These are phyloP conservation scores for Reutealis trisperma DNA, from an alignment of 345 rosid genomes.

Conservation along the genomic window DNA sequence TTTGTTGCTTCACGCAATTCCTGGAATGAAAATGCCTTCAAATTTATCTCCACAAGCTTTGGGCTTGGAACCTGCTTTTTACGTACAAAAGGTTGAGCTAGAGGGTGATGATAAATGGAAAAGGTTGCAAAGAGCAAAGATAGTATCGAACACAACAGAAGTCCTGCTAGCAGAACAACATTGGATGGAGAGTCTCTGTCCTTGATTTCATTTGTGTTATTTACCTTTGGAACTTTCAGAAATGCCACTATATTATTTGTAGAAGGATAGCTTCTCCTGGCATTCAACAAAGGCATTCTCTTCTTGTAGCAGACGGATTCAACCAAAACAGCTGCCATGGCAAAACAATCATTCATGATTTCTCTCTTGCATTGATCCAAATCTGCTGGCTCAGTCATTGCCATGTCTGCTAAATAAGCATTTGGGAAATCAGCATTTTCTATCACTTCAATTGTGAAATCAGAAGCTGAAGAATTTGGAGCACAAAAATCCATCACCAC, in stretches of 20 bases:
- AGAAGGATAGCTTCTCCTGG: constrained; percentile 31
- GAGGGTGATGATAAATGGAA: constrained; percentile 31
- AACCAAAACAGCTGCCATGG: constrained; percentile 28
- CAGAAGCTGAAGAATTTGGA: constrained; percentile 18
- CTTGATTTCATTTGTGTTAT: not conserved
- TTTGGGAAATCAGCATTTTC: constrained; percentile 29
- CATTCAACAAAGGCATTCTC: constrained; percentile 41
- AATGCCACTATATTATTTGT: constrained; percentile 26
- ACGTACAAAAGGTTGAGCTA: constrained; percentile 11
- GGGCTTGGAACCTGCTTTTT: constrained; percentile 7
- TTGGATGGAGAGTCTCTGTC: constrained; percentile 16
- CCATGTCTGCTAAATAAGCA: constrained; percentile 18
- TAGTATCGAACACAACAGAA: constrained; percentile 20
- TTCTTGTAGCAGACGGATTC: constrained; percentile 29
- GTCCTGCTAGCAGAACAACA: constrained; percentile 14
- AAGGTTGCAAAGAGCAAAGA: constrained; percentile 25
- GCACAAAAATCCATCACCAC: constrained; percentile 34
- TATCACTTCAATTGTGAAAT: constrained; percentile 19
- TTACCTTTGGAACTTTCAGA: constrained; percentile 26
- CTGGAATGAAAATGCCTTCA: constrained; percentile 39
- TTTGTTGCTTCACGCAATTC: constrained; percentile 38
- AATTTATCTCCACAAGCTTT: constrained; percentile 33
- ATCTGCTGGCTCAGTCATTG: constrained; percentile 8
- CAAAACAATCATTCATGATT: constrained; percentile 34
- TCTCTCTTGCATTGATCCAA: constrained; percentile 21